Conservation (phyloP, 306 rosid genomes). For the Prunus armeniaca region DNA sequence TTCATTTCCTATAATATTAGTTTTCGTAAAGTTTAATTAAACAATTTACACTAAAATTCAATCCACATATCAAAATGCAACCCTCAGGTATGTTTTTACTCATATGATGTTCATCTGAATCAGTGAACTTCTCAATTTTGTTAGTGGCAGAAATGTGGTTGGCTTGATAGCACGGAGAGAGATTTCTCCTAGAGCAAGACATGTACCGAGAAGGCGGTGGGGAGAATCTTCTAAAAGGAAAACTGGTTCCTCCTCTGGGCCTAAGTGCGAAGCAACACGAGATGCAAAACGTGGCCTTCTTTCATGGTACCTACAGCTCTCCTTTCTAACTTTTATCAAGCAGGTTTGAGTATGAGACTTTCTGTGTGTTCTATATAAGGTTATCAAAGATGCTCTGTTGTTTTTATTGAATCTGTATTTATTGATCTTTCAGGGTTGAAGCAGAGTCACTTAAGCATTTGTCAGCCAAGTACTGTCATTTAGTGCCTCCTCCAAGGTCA, state of each 20-base stretch:
- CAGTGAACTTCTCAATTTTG: neutral
- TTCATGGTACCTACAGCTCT: slow-evolving; percentile 40
- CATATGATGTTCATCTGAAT: neutral
- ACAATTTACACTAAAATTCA: neutral
- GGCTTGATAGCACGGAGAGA: slow-evolving; percentile 44
- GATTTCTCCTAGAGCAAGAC: slow-evolving; percentile 45
- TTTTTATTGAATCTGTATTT: neutral
- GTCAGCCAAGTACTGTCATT: slow-evolving; percentile 83
- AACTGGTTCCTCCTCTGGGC: slow-evolving; percentile 22
- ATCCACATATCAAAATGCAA: neutral
- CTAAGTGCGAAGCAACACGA: slow-evolving; percentile 28
- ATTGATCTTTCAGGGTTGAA: slow-evolving; percentile 40
- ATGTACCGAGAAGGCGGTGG: slow-evolving; percentile 32
- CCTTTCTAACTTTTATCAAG: neutral
- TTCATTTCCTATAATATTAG: neutral
- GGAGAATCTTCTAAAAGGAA: slow-evolving; percentile 31
- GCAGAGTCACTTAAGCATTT: slow-evolving; percentile 71
- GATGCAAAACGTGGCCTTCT: slow-evolving; percentile 49
- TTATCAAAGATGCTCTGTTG: neutral
- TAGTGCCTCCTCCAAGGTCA: slow-evolving; percentile 88
- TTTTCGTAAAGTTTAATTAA: neutral
- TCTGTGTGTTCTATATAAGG: neutral
- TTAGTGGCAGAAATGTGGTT: slow-evolving; percentile 41
- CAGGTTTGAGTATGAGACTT: neutral
- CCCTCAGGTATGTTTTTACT: neutral